Evolutionary conservation across 2,329 filamentous ascomycete genomes (phyloP), one percentile per base, ranked within the genome.

Genomic region (Epichloe hybrida): DNA sequence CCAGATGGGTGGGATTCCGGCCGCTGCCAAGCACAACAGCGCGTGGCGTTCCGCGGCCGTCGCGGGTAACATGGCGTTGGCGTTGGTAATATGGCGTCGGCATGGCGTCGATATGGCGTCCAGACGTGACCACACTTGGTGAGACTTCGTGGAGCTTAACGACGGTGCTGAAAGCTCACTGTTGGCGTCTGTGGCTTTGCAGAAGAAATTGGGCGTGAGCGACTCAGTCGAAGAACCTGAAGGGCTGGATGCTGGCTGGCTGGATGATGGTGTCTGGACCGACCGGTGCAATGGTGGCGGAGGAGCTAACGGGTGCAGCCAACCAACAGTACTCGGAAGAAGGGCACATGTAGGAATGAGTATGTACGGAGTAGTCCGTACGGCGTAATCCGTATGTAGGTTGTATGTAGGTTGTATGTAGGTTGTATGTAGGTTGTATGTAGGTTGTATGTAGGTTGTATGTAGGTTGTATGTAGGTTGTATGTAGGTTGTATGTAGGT

Each of bases 231-330:
- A 17, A 17, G n/a, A 23, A 20, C 31, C 8, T 27, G 23, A 8
- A 27, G 27, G 48, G 23, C 23, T 27, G 23, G 23, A 27, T 23
- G 23, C 23, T 23, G 44, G 20, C 52, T 23, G 40, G 31, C 23
- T 23, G 40, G 36, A 54, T 46, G 49, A 37, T 52, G 50, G 51
- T 49, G 52, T 56, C 49, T 27, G 46, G 31, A 38, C 40, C 38
- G 31, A 38, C 40, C 38, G 53, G 53, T 57, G 53, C 55, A 54
- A 57, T 53, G 54, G 55, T 52, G 54, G 55, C 54, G 55, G 49
- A 52, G 46, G 27, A 31, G 27, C 47, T 23, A 36, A 44, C 31
- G 13, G 41, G 35, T 38, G 20, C 31, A 42, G 42, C 39, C 51
- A 48, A 50, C 50, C 53, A 52, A 42, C 48, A 53, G 41, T 39